Evolutionary conservation across 1,284 basidiomycete genomes (phyloP).

Genomic region (Limonomyces culmigenus): DNA sequence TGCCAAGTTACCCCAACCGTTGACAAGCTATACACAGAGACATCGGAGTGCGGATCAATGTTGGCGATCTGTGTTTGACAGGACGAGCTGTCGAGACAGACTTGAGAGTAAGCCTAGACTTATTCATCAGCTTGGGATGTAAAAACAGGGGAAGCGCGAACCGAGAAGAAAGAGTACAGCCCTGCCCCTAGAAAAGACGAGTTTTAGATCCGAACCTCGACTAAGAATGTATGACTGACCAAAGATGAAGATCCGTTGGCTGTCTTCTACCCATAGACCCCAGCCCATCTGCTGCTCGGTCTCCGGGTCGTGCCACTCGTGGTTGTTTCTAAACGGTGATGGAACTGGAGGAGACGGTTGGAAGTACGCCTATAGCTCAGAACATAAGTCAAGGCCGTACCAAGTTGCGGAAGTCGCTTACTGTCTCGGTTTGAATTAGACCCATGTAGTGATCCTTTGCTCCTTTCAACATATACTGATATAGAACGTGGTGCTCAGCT

Average conservation of each 20-base stretch:
- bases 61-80: constrained; percentile 49
- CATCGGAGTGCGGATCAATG: constrained; percentile 32
- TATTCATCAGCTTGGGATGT: constrained; percentile 1
- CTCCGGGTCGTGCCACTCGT: constrained; percentile 37
- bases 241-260: constrained; percentile 44
- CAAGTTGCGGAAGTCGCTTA: constrained; percentile 14
- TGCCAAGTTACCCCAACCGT: constrained; percentile 28
- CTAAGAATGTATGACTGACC: constrained; percentile 11
- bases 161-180: constrained; percentile 49
- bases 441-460: constrained; percentile 58
- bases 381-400: constrained; percentile 2
- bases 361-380: constrained; percentile 23
- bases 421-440: constrained; percentile 55
- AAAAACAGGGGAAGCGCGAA: constrained; percentile 9
- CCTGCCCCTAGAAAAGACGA: constrained; percentile 24
- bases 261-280: constrained; percentile 36
- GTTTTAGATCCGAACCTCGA: background rate
- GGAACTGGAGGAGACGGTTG: constrained; percentile 45
- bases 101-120: constrained; percentile 30
- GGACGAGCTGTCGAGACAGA: constrained; percentile 25
- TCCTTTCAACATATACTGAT: constrained; percentile 48
- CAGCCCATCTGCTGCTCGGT: constrained; percentile 29
- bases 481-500: constrained; percentile 50
- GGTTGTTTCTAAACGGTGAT: constrained; percentile 17
- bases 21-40: constrained; percentile 41